Percentiles rank a stretch among this genome's conserved stretches.
Evolutionary conservation across 495 filamentous ascomycete species (phyloP).

Genomic region (Penicillium fimorum): DNA sequence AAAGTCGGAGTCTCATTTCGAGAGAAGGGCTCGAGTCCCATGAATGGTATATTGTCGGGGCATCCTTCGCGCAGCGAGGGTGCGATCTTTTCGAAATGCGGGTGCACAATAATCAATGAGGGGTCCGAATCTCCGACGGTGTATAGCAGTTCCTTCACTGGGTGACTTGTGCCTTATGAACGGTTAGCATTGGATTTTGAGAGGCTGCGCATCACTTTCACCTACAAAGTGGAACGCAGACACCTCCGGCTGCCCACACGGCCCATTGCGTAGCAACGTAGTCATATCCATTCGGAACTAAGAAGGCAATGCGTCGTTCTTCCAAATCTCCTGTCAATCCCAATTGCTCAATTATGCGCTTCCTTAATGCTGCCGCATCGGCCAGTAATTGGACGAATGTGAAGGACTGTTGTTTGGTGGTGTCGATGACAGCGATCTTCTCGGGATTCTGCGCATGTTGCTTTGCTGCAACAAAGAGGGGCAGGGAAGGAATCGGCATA

Average conservation of each 20-base stretch:
- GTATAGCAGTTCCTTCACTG: conserved; percentile 43
- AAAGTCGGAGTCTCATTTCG: conserved; percentile 23
- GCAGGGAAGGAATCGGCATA: conserved; percentile 61
- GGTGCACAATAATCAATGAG: conserved; percentile 42
- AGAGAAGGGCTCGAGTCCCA: conserved; percentile 34
- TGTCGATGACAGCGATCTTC: conserved; percentile 73
- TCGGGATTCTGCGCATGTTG: conserved; percentile 57
- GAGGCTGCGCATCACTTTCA: background rate
- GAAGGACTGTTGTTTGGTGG: conserved; percentile 65
- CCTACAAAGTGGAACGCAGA: conserved; percentile 43
- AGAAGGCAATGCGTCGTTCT: conserved; percentile 75
- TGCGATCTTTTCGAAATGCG: conserved; percentile 36
- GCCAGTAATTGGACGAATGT: conserved; percentile 75
- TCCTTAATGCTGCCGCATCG: conserved; percentile 66
- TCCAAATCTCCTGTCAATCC: conserved; percentile 52
- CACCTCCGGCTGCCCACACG: conserved; percentile 42
- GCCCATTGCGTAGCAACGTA: conserved; percentile 74
- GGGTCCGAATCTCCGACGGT: conserved; percentile 45
- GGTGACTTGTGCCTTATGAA: conserved; percentile 44
- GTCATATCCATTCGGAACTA: conserved; percentile 88
- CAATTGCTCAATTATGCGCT: conserved; percentile 55
- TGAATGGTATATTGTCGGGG: conserved; percentile 30
- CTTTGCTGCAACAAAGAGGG: conserved; percentile 65
- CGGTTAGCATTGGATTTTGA: conserved; percentile 10
- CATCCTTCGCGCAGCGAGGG: conserved; percentile 33